Evolutionary conservation across 2,329 filamentous ascomycete genomes (phyloP).

Genomic region (Diaporthe capsici): DNA sequence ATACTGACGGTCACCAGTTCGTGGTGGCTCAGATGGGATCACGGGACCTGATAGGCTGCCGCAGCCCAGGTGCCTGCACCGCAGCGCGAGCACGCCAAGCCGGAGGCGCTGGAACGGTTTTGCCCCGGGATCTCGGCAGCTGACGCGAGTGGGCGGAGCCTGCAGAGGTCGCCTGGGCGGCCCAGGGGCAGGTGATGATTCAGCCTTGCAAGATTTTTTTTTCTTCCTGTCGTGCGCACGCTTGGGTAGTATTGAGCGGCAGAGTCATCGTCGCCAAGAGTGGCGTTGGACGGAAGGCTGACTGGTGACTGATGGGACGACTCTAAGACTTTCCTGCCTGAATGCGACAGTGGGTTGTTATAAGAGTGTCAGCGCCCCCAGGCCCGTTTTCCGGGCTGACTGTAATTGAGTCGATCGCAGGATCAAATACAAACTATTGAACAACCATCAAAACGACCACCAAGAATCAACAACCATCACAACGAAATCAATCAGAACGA

Average conservation of each 20-base stretch:
- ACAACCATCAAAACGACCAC: background rate
- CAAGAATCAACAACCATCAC: background rate
- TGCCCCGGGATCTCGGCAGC: slow-evolving; percentile 29
- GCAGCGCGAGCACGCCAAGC: slow-evolving; percentile 29
- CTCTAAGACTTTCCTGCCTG: background rate
- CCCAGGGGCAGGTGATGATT: slow-evolving; percentile 3
- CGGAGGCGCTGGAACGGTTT: slow-evolving; percentile 14
- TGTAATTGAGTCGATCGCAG: background rate
- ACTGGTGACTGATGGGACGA: background rate
- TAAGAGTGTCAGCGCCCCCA: slow-evolving; percentile 12
- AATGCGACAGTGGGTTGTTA: background rate
- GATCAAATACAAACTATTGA: background rate
- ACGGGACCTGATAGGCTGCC: background rate
- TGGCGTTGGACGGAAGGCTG: slow-evolving; percentile 21
- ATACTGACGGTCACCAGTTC: slow-evolving; percentile 22
- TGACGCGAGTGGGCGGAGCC: slow-evolving; percentile 31
- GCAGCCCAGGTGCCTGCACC: background rate
- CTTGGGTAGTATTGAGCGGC: background rate
- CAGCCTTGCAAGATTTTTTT: slow-evolving; percentile 25
- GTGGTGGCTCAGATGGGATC: slow-evolving; percentile 14
- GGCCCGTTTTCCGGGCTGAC: background rate
- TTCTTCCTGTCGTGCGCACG: background rate
- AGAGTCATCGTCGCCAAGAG: slow-evolving; percentile 34
- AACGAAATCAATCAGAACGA: background rate
- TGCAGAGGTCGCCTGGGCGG: slow-evolving; percentile 23